These are phyloP conservation scores for Rubia peregrina DNA, from an alignment of 305 asterid genomes.

Conservation along the genomic window DNA sequence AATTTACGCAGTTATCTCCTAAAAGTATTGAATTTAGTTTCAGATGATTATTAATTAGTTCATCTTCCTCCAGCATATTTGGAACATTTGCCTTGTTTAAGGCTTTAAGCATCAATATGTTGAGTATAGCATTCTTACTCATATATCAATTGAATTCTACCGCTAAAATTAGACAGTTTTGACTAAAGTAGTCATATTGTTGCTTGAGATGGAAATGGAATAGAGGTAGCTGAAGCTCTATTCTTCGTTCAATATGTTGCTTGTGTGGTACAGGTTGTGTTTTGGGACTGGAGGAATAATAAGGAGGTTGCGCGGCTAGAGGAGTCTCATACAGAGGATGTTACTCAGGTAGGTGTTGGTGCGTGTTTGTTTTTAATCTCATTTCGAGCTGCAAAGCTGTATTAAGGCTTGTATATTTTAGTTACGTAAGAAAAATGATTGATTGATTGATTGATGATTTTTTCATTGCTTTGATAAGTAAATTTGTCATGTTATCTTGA, in stretches of 20 bases:
- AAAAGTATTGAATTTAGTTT: background rate
- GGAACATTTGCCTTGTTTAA: background rate
- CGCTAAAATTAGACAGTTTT: background rate
- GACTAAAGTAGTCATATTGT: background rate
- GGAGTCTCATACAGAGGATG: constrained; percentile 89
- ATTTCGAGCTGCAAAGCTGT: background rate
- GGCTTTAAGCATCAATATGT: background rate
- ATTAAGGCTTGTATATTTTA: background rate
- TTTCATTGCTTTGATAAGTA: background rate
- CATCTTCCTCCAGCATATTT: background rate
- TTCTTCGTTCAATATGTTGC: background rate
- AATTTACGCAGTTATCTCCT: background rate
- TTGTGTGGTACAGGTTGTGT: constrained; percentile 36
- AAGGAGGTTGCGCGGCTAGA: constrained; percentile 74
- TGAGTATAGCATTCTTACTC: background rate
- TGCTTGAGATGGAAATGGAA: background rate
- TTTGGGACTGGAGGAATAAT: constrained; percentile 95
- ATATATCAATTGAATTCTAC: background rate
- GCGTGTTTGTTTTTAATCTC: background rate
- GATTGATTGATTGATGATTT: too few species aligned
- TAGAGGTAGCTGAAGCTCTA: background rate
- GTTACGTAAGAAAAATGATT: background rate
- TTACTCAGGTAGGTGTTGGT: constrained; percentile 60
- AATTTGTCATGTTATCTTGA: constrained; percentile 5
- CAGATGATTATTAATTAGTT: background rate